phyloP scores from a whole-genome alignment of 1,139 yeast species.

The Blastobotrys apis region DNA sequence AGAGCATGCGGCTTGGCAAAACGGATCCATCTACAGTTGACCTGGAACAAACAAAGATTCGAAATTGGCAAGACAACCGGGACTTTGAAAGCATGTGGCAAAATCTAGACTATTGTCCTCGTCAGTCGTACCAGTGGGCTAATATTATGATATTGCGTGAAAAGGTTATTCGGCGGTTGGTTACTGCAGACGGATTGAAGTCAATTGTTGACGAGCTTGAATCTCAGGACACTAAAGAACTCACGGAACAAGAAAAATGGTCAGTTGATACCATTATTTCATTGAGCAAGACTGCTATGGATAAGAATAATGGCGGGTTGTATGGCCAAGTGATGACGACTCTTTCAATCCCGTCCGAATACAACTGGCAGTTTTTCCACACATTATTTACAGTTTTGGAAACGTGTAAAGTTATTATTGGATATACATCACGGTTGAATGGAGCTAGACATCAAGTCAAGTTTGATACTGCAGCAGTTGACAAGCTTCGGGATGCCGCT shows the following conservation, averaged over 20 bases:
- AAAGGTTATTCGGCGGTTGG: constrained; percentile 23
- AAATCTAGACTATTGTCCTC: constrained; percentile 23
- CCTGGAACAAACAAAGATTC: constrained; percentile 10
- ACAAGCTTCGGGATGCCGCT: constrained; percentile 13
- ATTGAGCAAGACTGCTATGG: constrained; percentile 21
- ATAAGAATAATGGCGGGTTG: constrained; percentile 12
- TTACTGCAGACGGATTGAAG: constrained; percentile 18
- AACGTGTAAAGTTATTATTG: constrained; percentile 26
- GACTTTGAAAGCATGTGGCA: constrained; percentile 30
- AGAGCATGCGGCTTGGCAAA: constrained; percentile 8
- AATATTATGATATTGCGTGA: constrained; percentile 23
- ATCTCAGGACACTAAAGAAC: constrained; percentile 12
- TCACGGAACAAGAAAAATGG: constrained; percentile 39
- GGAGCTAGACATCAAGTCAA: constrained; percentile 23
- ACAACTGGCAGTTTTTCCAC: constrained; percentile 32
- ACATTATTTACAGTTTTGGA: constrained; percentile 30
- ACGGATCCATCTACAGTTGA: constrained; percentile 12
- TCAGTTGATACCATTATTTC: constrained; percentile 25
- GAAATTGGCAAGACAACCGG: constrained; percentile 27
- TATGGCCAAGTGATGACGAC: constrained; percentile 17
- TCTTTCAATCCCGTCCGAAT: constrained; percentile 2
- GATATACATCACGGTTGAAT: constrained; percentile 23
- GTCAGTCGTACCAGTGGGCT: constrained; percentile 25
- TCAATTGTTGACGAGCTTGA: constrained; percentile 15
- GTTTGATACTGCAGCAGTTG: constrained; percentile 15